Evolutionary conservation across 495 filamentous ascomycete genomes (phyloP).

Genomic region (Penicillium malachiteum): DNA sequence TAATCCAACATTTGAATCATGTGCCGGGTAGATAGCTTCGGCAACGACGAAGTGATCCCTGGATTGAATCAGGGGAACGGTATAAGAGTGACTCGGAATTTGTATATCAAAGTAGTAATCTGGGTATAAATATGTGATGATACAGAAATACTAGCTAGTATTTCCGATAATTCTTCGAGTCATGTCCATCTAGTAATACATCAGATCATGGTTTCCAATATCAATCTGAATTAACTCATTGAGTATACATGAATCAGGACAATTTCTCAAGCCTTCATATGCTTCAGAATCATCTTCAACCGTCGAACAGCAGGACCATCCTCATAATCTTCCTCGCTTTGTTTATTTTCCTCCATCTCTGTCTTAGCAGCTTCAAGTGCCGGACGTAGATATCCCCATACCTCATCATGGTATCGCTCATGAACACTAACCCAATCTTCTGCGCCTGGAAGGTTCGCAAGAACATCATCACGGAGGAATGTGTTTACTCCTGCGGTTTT

Average conservation of each 20-base stretch:
- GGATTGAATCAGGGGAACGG: too few relatives aligned
- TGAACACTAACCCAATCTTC: slow-evolving; percentile 62
- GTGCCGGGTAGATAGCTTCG: too few relatives aligned
- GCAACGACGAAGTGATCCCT: too few relatives aligned
- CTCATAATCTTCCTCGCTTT: background rate
- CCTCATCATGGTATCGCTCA: slow-evolving; percentile 68
- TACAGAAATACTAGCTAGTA: too few relatives aligned
- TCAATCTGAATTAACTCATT: too few relatives aligned
- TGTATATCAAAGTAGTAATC: too few relatives aligned
- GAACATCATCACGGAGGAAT: slow-evolving; percentile 31
- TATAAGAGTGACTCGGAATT: too few relatives aligned
- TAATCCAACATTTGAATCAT: too few relatives aligned
- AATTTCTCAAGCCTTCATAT: slow-evolving; percentile 36
- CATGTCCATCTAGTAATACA: too few relatives aligned
- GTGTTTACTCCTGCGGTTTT: background rate
- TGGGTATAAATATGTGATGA: too few relatives aligned
- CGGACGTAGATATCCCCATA: slow-evolving; percentile 72
- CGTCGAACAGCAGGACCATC: slow-evolving; percentile 47
- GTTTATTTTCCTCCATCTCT: slow-evolving; percentile 51
- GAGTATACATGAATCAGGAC: background rate
- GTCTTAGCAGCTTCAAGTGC: slow-evolving; percentile 59
- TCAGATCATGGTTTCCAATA: too few relatives aligned
- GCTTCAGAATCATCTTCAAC: slow-evolving; percentile 51
- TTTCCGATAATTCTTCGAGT: too few relatives aligned
- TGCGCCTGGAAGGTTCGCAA: slow-evolving; percentile 33